Percentiles rank a stretch among this genome's conserved stretches.
These are phyloP conservation scores for Monosporozyma siamensis DNA, from an alignment of 805 yeast species.

Conservation along the genomic window DNA sequence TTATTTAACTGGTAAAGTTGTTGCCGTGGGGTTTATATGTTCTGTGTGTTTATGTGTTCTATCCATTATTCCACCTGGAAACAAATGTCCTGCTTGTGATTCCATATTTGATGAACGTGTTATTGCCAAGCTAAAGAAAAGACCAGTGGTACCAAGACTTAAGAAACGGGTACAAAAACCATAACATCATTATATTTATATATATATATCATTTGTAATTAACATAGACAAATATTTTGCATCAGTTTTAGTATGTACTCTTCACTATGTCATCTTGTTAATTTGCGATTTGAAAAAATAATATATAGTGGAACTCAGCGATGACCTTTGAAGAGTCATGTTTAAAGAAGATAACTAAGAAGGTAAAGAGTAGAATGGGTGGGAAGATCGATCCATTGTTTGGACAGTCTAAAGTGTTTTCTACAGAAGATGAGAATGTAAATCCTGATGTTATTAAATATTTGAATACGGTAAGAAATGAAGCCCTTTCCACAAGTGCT, in stretches of 20 bases:
- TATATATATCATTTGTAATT: slow-evolving; percentile 2
- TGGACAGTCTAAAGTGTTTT: slow-evolving; percentile 27
- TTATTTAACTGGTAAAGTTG: slow-evolving; percentile 79
- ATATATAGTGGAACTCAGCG: no score
- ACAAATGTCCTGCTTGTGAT: slow-evolving; percentile 79
- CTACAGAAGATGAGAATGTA: slow-evolving; percentile 16
- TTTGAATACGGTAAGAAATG: slow-evolving; percentile 19
- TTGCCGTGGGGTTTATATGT: slow-evolving; percentile 91
- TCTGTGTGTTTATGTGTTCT: slow-evolving; percentile 80
- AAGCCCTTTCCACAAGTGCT: slow-evolving; percentile 20
- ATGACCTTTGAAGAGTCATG: no score
- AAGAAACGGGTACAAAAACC: slow-evolving; percentile 6
- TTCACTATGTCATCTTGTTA: no score
- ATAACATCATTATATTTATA: slow-evolving; percentile 1
- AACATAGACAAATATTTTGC: background rate
- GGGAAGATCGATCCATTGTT: slow-evolving; percentile 16
- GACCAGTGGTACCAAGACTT: slow-evolving; percentile 16
- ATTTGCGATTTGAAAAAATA: no score
- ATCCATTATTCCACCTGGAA: slow-evolving; percentile 57
- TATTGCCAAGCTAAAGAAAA: slow-evolving; percentile 46
- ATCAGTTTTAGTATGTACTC: no score
- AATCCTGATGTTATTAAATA: slow-evolving; percentile 22
- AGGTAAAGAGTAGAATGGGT: background rate
- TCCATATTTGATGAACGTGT: slow-evolving; percentile 62
- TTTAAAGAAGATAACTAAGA: no score